phyloP scores from a whole-genome alignment of 176 grass and related monocot species.

The Puccinellia tenuiflora region DNA sequence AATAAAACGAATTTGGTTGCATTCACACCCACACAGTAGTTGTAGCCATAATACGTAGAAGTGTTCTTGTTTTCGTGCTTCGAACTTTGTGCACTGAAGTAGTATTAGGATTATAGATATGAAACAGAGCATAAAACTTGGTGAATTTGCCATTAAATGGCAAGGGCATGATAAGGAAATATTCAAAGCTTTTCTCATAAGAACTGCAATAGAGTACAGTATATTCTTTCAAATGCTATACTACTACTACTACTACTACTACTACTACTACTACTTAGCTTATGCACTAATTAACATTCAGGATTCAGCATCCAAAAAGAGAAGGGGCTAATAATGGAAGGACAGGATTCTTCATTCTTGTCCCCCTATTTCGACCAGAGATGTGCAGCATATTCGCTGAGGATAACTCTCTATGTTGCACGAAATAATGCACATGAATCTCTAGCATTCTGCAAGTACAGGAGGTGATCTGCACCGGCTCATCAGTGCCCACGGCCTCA shows the following conservation, averaged over 20 bases:
- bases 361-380: neutral
- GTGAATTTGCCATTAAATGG: neutral
- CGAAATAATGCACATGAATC: neutral
- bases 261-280: neutral
- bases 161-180: neutral
- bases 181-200: neutral
- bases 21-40: neutral
- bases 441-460: neutral
- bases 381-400: neutral
- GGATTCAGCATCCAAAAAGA: neutral
- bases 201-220: neutral
- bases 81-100: neutral
- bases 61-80: neutral
- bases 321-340: neutral
- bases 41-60: neutral
- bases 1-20: neutral
- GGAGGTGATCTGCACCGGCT: neutral
- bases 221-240: neutral
- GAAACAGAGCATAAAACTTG: neutral
- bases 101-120: neutral
- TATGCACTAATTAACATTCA: neutral
- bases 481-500: neutral
- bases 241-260: too few species aligned
- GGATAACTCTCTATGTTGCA: neutral
- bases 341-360: neutral